Base-by-base conservation (phyloP, 805 yeast species). In the Candida odintsovae region DNA sequence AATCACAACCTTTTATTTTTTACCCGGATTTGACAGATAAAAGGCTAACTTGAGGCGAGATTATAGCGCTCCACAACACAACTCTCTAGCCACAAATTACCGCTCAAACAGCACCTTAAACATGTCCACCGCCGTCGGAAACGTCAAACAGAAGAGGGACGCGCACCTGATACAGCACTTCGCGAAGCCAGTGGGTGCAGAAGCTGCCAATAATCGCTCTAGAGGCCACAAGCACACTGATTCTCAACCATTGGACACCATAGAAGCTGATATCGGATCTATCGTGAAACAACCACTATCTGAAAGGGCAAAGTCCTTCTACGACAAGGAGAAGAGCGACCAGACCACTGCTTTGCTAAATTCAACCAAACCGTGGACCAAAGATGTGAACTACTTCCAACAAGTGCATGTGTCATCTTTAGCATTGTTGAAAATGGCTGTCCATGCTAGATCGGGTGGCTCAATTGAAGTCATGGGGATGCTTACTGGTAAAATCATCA, bases 391-490 rank as follows among this genome's bases (percentile, higher is more conserved):
- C 40, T 84, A 80, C 56, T 86, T 86, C 62, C 73, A 72, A 42
- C 74, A 74, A 11, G 83, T 76, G 13, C 75, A 77, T 50, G 73
- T 90, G 1, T 85, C 95, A 2, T 72, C 87, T 1, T 62, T 86
- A 26, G 95, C 96, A 0, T 61, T 86, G 39, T 63, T 77, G 49
- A 88, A 88, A 58, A 89, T 90, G 86, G 64, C 85, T 2, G 69
- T 78, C 13, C 97, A 90, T 65, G 90, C 96, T 1, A 70, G 84
- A 21, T 70, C 82, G 1, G 97, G 97, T 6, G 96, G 96, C 1
- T 69, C 84, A 10, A 83, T 88, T 36, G 99, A 92, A 63, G 80
- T 94, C 6, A 92, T 92, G 98, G 99, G 98, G 5, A 86, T 90
- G 86, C 72, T 92, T 63, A 78, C 90, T 0, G 98, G 99, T 1